Evolutionary conservation across 208 protist species (phyloP), one percentile per base, ranked within the genome.

Genomic region (Crithidia expoeki): DNA sequence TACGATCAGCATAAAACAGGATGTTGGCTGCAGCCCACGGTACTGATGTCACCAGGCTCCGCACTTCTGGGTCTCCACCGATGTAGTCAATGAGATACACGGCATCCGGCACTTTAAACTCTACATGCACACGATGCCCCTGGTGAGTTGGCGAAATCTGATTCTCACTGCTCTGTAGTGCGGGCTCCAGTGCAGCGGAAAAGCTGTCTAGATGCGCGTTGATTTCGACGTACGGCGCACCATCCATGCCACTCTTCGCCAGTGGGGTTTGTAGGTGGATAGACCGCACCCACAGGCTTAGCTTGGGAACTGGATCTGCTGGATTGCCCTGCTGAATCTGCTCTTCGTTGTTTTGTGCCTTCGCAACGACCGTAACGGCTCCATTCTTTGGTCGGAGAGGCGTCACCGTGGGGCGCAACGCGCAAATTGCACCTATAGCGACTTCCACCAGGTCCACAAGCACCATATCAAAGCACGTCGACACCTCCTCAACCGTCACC

Each of bases 211-310:
- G 16, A 4, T n/a, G 52, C 25, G 58, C 64, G 16, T 56, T 56
- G 25, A 71, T 49, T 34, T 77, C 72, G n/a, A 61, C 56, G n/a
- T 72, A 77, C 36, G 72, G 72, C 21, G 58, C 40, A 42, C 62
- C 56, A 1, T 59, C 25, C 5, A 62, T 44, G 4, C 51, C 51
- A 14, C 25, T 56, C n/a, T 40, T 51, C 17, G 57, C 68, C 17
- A 77, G 36, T 10, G 72, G 64, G 1, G 42, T 36, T 38, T 69
- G 61, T 25, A 70, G 40, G 47, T 52, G n/a, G 4, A 51, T 46
- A 7, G 53, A 65, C 23, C 42, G 61, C 53, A 70, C 70, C 1
- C 55, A 46, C 33, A 70, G 40, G 1, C 25, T 50, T 5, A 62
- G 30, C 19, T 42, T 59, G 5, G 16, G 40, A n/a, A 61, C 0